phyloP scores from a whole-genome alignment of 2,329 filamentous ascomycete species.

The Colletotrichum sp. region DNA sequence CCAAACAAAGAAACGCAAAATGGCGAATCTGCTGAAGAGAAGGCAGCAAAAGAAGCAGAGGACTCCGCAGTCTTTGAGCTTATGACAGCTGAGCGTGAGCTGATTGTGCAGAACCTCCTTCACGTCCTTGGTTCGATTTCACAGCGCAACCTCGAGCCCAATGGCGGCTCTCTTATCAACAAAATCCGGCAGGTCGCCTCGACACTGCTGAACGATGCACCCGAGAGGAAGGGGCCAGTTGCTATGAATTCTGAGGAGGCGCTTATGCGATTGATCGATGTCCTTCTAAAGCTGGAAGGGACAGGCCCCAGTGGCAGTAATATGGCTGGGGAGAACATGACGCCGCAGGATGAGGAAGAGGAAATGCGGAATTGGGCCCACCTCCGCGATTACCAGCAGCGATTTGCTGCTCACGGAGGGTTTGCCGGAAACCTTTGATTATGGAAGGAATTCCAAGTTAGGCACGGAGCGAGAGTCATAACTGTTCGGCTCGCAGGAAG shows the following conservation, averaged over 20 bases:
- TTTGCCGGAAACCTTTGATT: conserved; percentile 36
- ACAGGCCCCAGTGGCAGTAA: conserved; percentile 43
- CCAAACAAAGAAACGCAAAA: conserved; percentile 39
- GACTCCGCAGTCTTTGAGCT: conserved; percentile 59
- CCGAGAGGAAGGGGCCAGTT: conserved; percentile 55
- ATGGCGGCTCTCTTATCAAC: conserved; percentile 69
- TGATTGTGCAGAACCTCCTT: conserved; percentile 82
- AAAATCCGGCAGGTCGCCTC: conserved; percentile 87
- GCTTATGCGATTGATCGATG: conserved; percentile 73
- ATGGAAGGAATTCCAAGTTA: neutral
- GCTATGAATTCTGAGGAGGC: conserved; percentile 71
- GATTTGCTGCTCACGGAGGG: conserved; percentile 71
- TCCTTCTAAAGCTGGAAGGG: conserved; percentile 76
- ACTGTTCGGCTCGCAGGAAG: neutral
- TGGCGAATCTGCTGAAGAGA: conserved; percentile 38
- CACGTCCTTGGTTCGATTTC: conserved; percentile 78
- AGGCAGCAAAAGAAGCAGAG: conserved; percentile 42
- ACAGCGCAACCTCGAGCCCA: conserved; percentile 84
- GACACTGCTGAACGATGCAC: conserved; percentile 70
- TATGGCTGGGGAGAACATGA: conserved; percentile 41
- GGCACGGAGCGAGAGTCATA: neutral
- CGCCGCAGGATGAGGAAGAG: conserved; percentile 71
- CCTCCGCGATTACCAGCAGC: conserved; percentile 77
- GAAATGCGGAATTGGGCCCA: conserved; percentile 81
- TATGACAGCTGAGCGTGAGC: conserved; percentile 78